A percentile compares a stretch with the other conserved stretches of the same genome.
phyloP scores from a whole-genome alignment of 73 alveolate genomes.

The Breviolum minutum region DNA sequence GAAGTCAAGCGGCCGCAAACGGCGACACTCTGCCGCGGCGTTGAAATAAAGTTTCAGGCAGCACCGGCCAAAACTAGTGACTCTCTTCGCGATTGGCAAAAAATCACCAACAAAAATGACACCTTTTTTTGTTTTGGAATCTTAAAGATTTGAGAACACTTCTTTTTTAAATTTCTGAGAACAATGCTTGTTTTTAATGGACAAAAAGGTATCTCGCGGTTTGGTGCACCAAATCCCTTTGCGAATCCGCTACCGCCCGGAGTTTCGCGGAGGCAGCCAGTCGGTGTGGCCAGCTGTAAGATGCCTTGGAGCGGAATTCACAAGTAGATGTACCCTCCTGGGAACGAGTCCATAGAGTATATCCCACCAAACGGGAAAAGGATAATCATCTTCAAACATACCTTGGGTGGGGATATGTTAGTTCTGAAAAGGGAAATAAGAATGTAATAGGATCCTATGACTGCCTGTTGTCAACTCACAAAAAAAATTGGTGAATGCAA shows the following conservation, averaged over 20 bases:
- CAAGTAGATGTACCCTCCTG: no score
- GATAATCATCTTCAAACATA: no score
- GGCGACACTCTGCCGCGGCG: slow-evolving; percentile 47
- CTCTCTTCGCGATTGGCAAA: neutral
- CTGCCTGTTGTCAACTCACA: no score
- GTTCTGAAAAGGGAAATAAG: no score
- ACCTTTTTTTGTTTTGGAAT: neutral
- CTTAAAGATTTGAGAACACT: no score
- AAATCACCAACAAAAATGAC: neutral
- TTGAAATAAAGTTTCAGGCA: slow-evolving; percentile 52
- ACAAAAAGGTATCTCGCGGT: neutral
- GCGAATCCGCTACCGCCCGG: slow-evolving; percentile 48
- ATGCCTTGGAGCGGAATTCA: slow-evolving; percentile 2
- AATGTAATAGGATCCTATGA: no score
- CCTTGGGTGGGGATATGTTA: no score
- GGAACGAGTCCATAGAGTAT: no score
- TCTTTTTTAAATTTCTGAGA: no score
- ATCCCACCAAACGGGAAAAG: no score
- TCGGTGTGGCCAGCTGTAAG: slow-evolving; percentile 87
- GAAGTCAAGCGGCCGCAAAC: slow-evolving; percentile 17
- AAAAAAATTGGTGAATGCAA: no score
- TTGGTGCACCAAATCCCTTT: neutral
- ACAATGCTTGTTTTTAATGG: neutral
- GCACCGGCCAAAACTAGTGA: slow-evolving; percentile 55
- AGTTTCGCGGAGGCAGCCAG: slow-evolving; percentile 60